phyloP scores from a whole-genome alignment of 805 yeast genomes.

The Candida bentonensis region DNA sequence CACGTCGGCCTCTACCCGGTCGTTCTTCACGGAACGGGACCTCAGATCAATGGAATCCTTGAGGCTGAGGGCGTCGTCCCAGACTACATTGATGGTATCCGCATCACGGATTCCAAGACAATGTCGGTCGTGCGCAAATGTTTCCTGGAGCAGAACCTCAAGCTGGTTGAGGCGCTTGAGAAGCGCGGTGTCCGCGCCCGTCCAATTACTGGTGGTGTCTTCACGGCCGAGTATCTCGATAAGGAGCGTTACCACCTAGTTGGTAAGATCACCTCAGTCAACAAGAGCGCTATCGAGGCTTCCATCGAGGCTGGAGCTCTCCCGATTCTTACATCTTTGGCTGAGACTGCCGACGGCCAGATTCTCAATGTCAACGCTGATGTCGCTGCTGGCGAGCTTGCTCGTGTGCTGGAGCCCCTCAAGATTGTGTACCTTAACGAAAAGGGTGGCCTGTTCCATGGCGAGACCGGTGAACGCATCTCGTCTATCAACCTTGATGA shows the following conservation, averaged over 20 bases:
- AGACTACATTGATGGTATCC: conserved; percentile 87
- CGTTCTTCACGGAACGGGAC: conserved; percentile 97
- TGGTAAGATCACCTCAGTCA: conserved; percentile 76
- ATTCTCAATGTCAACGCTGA: conserved; percentile 96
- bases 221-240: conserved; percentile 83
- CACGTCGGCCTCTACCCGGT: conserved; percentile 97
- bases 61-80: conserved; percentile 95
- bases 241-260: conserved; percentile 84
- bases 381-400: conserved; percentile 96
- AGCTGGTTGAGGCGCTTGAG: conserved; percentile 90
- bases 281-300: conserved; percentile 83
- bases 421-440: conserved; percentile 94
- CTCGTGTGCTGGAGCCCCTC: conserved; percentile 91
- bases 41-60: conserved; percentile 88
- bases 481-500: conserved; percentile 88
- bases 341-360: conserved; percentile 95
- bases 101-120: conserved; percentile 87
- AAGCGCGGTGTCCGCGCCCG: conserved; percentile 95
- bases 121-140: conserved; percentile 94
- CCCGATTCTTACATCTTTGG: conserved; percentile 91
- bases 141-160: conserved; percentile 88
- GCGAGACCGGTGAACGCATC: conserved; percentile 79
- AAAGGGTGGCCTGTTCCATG: conserved; percentile 94
- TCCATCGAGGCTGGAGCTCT: conserved; percentile 91
- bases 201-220: conserved; percentile 97